Base-by-base conservation (phyloP, 2,329 filamentous ascomycete genomes). In the Pseudocercospora macadamiae region DNA sequence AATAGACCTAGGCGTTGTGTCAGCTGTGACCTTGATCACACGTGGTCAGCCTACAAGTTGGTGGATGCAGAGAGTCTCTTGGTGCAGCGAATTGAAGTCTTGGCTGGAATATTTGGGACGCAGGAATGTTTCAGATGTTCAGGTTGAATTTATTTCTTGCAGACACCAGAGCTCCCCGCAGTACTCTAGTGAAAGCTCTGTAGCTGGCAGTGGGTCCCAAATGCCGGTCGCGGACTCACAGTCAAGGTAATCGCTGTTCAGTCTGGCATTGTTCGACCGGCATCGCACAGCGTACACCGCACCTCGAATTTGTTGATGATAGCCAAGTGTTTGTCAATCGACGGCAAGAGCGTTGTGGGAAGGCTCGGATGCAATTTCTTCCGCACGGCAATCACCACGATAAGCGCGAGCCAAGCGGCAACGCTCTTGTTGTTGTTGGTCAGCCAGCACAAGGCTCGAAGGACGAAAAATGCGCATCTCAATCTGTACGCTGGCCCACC, bases 391-490 rank as follows among this genome's bases (percentile, higher is more conserved):
- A 42, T 42, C 39, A 34, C 36, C 28, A 55, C 44, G 28, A 45
- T 48, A 47, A 55, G 53, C 28, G 36, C 52, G 52, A 42, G 37
- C 18, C n/a, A 7, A 54, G 28, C 52, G 49, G 49, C 49, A 39
- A 21, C 18, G 32, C 49, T 19, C 16, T 44, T 44, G 18, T 5
- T 44, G 32, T 32, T 44, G 36, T 44, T 44, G 18, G 18, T 44
- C n/a, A 19, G 12, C 4, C 4, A 19, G 6, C 18, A 19, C 10
- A 23, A 19, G 25, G 32, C 32, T 52, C 49, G 36, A 23, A 37
- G 32, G 18, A 37, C 49, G 49, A 37, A 37, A 52, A 37, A 23
- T 25, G 30, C 49, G 30, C 32, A 52, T 52, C 49, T 52, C 32
- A 52, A 52, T 52, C 34, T 16, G 19, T 26, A 36, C 25, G 34